phyloP scores from a whole-genome alignment of 2,329 filamentous ascomycete genomes.

The Calycina herbarum region DNA sequence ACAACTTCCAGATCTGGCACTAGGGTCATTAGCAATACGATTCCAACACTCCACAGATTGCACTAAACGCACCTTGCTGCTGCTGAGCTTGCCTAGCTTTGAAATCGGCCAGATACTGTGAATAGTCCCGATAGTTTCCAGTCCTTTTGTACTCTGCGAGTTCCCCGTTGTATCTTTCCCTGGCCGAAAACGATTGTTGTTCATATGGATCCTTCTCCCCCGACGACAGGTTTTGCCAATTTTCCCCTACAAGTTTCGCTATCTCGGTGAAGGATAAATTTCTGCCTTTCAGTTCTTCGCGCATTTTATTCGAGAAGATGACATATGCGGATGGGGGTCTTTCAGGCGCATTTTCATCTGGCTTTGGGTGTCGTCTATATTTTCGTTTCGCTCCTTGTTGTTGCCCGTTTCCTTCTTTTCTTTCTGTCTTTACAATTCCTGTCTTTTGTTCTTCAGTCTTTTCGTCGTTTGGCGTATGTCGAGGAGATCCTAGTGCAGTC shows the following conservation, averaged over 20 bases:
- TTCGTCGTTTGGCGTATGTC: conserved; percentile 56
- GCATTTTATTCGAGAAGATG: conserved; percentile 81
- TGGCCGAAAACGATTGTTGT: conserved; percentile 67
- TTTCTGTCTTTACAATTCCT: conserved; percentile 47
- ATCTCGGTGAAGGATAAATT: conserved; percentile 81
- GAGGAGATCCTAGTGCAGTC: conserved; percentile 38
- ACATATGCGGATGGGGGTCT: conserved; percentile 81
- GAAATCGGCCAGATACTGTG: conserved; percentile 74
- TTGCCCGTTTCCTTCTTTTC: conserved; percentile 44
- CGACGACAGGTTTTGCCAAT: conserved; percentile 72
- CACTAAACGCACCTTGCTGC: conserved; percentile 49
- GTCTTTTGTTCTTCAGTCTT: conserved; percentile 51
- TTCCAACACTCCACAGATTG: not conserved
- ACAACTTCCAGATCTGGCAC: conserved; percentile 30
- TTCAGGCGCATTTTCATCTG: conserved; percentile 78
- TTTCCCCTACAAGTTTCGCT: conserved; percentile 77
- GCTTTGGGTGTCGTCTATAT: conserved; percentile 76
- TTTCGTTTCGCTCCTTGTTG: conserved; percentile 62
- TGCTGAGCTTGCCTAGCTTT: conserved; percentile 67
- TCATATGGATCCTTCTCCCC: conserved; percentile 72
- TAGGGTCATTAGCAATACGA: not conserved
- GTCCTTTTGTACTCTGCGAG: conserved; percentile 78
- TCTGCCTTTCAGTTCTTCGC: conserved; percentile 74
- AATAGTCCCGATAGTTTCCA: conserved; percentile 64
- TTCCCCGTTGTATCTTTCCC: conserved; percentile 75